phyloP scores from a whole-genome alignment of 225 moss, liverwort and hornwort species.

The Rhytidiadelphus loreus region DNA sequence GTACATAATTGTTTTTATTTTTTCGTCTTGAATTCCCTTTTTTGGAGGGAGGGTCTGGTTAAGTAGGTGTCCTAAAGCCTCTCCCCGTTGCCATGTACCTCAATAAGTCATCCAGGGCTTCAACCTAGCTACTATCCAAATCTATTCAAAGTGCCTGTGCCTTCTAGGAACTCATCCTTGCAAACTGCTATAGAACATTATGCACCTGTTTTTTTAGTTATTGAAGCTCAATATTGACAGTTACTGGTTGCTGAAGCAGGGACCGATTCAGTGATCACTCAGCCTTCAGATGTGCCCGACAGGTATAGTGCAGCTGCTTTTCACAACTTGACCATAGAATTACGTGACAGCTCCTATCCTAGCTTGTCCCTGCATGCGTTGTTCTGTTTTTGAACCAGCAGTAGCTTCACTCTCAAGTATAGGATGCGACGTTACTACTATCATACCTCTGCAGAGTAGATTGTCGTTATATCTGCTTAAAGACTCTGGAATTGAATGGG shows the following conservation, averaged over 20 bases:
- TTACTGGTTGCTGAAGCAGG: slow-evolving; percentile 20
- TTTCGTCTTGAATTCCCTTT: neutral
- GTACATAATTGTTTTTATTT: neutral
- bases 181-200: neutral
- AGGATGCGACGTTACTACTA: neutral
- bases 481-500: slow-evolving; percentile 28
- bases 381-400: neutral
- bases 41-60: neutral
- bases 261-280: slow-evolving; percentile 8
- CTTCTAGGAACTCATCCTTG: neutral
- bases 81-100: neutral
- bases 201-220: neutral
- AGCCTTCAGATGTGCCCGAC: slow-evolving; percentile 44
- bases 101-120: neutral
- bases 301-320: slow-evolving; percentile 27
- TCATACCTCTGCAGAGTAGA: neutral
- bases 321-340: neutral
- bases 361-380: neutral
- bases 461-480: neutral
- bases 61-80: neutral
- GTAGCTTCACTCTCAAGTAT: neutral
- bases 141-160: neutral
- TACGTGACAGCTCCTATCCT: neutral
- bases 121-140: neutral
- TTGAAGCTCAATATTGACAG: slow-evolving; percentile 9